Evolutionary conservation across 2,329 filamentous ascomycete species (phyloP), one percentile per base, ranked within the genome.

Genomic region (Botrytis byssoidea): DNA sequence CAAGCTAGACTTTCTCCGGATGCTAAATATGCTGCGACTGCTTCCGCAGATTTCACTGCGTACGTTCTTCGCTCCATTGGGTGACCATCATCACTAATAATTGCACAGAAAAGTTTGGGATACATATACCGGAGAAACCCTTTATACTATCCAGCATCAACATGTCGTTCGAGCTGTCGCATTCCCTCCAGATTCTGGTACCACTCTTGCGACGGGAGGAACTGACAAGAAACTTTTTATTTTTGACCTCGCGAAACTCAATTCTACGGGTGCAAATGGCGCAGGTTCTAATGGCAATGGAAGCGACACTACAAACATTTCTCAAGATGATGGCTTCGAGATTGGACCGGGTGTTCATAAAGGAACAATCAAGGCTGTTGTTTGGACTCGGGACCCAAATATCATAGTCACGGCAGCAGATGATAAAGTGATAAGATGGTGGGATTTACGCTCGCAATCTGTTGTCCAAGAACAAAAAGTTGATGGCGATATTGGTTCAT

Each of bases 161-260:
- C 96, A 99, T 83, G 98, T 99, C 77, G 96, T 98, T 75, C 93
- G 96, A 76, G 93, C 95, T 57, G 90, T 98, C 75, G 94, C 96
- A 18, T 98, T 98, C 79, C 92, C 93, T 3, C 90, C 92, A 61
- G 92, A 95, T 78, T 89, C 91, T 71, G 91, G 90, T 35, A 92
- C 93, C n/a, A 91, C 97, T 73, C 86, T 99, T 42, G 96, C 95
- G 9, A 98, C 96, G 0, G 96, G 95, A 48, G 96, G 96, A 40
- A 93, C 93, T 85, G 96, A 99, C 84, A 98, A 98, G 87, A 98
- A 96, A 83, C 88, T 99, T 70, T 93, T 95, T 71, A 92, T 99
- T 76, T 99, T 96, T 81, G 95, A 98, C 79, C 86, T 99, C 25
- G 89, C 89, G 25, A 89, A 77, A 82, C 78, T 75, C 82, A 16